These are phyloP conservation scores for Porpolomopsis calyptriformis DNA, from an alignment of 768 basidiomycete genomes.

Conservation along the genomic window DNA sequence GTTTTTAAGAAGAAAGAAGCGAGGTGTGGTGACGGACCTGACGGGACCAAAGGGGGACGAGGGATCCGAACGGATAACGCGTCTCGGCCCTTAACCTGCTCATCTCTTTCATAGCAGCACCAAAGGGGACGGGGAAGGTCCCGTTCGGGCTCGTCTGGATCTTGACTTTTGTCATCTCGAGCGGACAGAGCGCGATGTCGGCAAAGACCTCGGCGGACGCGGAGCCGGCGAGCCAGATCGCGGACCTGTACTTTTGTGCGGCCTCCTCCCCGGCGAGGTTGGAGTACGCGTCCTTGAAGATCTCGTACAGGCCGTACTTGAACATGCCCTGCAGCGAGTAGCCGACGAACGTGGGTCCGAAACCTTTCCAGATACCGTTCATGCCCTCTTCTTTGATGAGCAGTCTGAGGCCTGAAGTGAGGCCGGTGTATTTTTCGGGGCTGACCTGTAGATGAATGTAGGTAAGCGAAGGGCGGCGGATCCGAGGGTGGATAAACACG, in stretches of 20 bases:
- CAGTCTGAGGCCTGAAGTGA: conserved; percentile 46
- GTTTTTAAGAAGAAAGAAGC: background rate
- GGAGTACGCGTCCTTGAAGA: conserved; percentile 90
- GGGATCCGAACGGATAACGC: conserved; percentile 76
- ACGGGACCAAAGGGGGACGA: conserved; percentile 82
- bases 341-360: conserved; percentile 87
- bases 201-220: conserved; percentile 94
- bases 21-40: conserved; percentile 37
- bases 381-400: conserved; percentile 75
- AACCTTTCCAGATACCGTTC: conserved; percentile 86
- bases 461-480: conserved; percentile 1
- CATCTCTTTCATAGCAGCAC: conserved; percentile 66
- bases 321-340: conserved; percentile 96
- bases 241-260: conserved; percentile 70
- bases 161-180: conserved; percentile 91
- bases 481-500: conserved; percentile 18
- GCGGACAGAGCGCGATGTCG: conserved; percentile 89
- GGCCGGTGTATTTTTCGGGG: conserved; percentile 65
- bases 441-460: conserved; percentile 42
- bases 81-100: conserved; percentile 53
- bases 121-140: conserved; percentile 70
- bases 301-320: conserved; percentile 97
- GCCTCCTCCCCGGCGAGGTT: conserved; percentile 82
- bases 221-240: conserved; percentile 89
- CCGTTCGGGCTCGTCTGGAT: conserved; percentile 70